Base-by-base conservation (phyloP, 768 basidiomycete genomes). In the Hypsizygus marmoreus region DNA sequence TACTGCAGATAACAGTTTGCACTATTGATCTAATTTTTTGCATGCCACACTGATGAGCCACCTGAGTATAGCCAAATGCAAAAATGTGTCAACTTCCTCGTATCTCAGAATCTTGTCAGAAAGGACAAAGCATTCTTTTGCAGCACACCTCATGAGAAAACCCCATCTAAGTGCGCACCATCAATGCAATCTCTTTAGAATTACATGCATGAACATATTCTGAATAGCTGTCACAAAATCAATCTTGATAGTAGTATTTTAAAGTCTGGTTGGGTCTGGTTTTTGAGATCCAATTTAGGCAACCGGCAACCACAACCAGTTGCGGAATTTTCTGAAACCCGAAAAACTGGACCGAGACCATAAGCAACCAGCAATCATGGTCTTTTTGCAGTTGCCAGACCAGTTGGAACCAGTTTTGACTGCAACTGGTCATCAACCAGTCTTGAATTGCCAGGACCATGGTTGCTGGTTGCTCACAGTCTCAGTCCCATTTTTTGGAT, bases 301-400 rank as follows among this genome's bases (percentile, higher is more conserved):
- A n/a, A n/a, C n/a, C 1, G 48, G 37, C 12, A 56, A 60, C 4
- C 70, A 63, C 32, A 41, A 53, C 2, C 63, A 70, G 59, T 66
- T 68, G 0, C 69, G 69, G 45, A 70, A 70, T 33, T 66, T 72
- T 52, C 61, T 14, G 49, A 51, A 32, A 58, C 55, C 0, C 58
- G n/a, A n/a, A n/a, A n/a, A n/a, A n/a, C n/a, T n/a, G n/a, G n/a
- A n/a, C n/a, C n/a, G n/a, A n/a, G n/a, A n/a, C n/a, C n/a, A n/a
- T n/a, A n/a, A n/a, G n/a, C n/a, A n/a, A n/a, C n/a, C n/a, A n/a
- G n/a, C n/a, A n/a, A n/a, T n/a, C n/a, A n/a, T n/a, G n/a, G n/a
- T n/a, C n/a, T n/a, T n/a, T n/a, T n/a, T n/a, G n/a, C n/a, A n/a
- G n/a, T n/a, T n/a, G n/a, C n/a, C n/a, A n/a, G n/a, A n/a, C n/a